A percentile compares a stretch with the other conserved stretches of the same genome.
Evolutionary conservation across 164 flowering plant species (phyloP).

Genomic region (Sedum album): DNA sequence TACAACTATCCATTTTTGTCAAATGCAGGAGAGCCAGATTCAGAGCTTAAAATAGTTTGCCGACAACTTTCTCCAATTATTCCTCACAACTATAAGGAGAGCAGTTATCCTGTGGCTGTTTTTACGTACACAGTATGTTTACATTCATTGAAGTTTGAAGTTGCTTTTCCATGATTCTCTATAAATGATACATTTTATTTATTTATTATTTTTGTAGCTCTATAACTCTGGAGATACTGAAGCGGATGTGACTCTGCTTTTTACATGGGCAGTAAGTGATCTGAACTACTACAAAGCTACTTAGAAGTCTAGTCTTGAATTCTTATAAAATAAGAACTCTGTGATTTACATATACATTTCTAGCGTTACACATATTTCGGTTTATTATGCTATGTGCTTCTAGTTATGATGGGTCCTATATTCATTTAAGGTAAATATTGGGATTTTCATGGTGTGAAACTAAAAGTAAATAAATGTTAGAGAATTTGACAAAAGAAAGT

Average conservation of each 20-base stretch:
- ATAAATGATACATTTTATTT: background rate
- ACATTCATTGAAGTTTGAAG: background rate
- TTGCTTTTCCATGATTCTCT: background rate
- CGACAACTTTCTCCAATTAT: conserved; percentile 93
- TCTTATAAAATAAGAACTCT: no score
- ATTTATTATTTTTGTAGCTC: conserved; percentile 42
- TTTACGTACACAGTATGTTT: conserved; percentile 74
- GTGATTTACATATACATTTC: background rate
- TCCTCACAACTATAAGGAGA: conserved; percentile 91
- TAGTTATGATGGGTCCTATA: background rate
- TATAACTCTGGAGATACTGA: conserved; percentile 50
- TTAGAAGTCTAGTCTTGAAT: background rate
- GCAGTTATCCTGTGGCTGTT: conserved; percentile 89
- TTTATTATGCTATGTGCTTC: background rate
- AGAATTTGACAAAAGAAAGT: background rate
- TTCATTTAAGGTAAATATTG: no score
- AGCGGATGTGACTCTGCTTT: conserved; percentile 76
- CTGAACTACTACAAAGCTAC: background rate
- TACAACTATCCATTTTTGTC: background rate
- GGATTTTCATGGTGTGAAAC: background rate
- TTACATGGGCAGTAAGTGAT: conserved; percentile 87
- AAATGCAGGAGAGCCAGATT: conserved; percentile 88
- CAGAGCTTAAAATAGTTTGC: conserved; percentile 70
- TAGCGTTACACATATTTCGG: background rate
- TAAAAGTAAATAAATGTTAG: background rate